These are phyloP conservation scores for Polytolypa hystricis DNA, from an alignment of 2,329 filamentous ascomycete genomes.

Conservation along the genomic window DNA sequence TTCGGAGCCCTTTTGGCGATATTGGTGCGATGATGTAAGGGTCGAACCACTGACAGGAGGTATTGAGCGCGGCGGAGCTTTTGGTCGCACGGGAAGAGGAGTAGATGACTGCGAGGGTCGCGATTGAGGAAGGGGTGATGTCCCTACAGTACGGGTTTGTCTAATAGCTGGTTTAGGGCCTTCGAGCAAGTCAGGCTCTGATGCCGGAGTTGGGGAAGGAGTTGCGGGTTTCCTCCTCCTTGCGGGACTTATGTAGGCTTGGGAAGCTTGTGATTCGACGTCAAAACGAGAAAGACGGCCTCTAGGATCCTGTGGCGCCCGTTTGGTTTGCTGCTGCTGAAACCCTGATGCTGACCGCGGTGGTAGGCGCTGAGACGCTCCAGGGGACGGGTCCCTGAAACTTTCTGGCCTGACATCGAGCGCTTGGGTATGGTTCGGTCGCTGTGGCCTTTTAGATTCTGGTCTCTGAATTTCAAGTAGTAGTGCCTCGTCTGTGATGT, in stretches of 20 bases:
- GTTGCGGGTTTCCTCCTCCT: constrained; percentile 58
- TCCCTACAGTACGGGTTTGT: constrained; percentile 23
- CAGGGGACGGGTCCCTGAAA: neutral
- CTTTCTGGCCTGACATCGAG: neutral
- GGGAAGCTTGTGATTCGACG: constrained; percentile 66
- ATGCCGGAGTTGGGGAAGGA: constrained; percentile 33
- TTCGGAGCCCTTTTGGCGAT: constrained; percentile 69
- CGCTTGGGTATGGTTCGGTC: neutral
- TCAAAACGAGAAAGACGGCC: constrained; percentile 59
- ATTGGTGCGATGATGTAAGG: constrained; percentile 62
- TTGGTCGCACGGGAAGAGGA: constrained; percentile 36
- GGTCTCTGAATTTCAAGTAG: constrained; percentile 51
- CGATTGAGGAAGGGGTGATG: constrained; percentile 29
- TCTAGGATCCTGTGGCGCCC: constrained; percentile 35
- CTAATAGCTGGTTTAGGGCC: constrained; percentile 22
- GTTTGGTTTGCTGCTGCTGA: neutral
- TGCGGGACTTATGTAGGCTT: constrained; percentile 80
- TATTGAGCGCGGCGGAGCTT: constrained; percentile 38
- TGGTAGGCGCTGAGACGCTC: constrained; percentile 15
- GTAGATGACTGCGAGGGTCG: constrained; percentile 33
- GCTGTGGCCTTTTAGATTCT: neutral
- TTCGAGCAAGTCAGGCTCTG: constrained; percentile 56
- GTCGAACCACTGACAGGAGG: constrained; percentile 59
- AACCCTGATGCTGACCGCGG: constrained; percentile 7
- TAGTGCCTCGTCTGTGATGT: constrained; percentile 46